Conservation (phyloP, 1,284 basidiomycete species). For the Vanrija sp. region DNA sequence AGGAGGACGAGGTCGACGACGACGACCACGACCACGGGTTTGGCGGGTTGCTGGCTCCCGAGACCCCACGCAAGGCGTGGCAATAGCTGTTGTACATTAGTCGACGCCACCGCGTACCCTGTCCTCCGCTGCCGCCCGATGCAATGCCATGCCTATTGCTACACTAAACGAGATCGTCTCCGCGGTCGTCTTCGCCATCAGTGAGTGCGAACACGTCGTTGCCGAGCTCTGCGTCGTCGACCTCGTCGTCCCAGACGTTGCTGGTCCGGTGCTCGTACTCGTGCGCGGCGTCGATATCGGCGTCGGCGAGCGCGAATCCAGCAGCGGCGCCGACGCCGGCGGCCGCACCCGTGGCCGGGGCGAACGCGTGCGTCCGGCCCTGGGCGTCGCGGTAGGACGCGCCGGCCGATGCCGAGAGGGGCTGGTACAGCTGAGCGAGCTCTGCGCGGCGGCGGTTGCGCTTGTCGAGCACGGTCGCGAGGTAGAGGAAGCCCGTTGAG, state of each 20-base stretch:
- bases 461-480: conserved; percentile 35
- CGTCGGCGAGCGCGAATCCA: conserved; percentile 5
- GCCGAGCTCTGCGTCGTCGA: conserved; percentile 5
- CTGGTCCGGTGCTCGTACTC: too few relatives aligned
- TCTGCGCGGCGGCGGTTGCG: conserved; percentile 30
- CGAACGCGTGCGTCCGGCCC: conserved; percentile 38
- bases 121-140: background rate
- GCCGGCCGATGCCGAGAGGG: conserved; percentile 25
- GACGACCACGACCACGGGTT: conserved; percentile 1
- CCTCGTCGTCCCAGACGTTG: conserved; percentile 34
- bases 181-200: conserved; percentile 1
- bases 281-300: background rate
- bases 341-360: background rate
- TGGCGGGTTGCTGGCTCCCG: conserved; percentile 9
- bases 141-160: background rate
- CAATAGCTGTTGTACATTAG: background rate
- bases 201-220: background rate
- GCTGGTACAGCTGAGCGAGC: conserved; percentile 44
- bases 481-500: conserved; percentile 38
- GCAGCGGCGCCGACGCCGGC: background rate
- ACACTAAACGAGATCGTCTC: conserved; percentile 3
- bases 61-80: conserved; percentile 20
- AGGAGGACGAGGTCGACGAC: conserved; percentile 23
- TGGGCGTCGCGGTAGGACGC: conserved; percentile 41
- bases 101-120: background rate